Conservation (phyloP, 2,329 filamentous ascomycete genomes). For the Botrytis galanthina region DNA sequence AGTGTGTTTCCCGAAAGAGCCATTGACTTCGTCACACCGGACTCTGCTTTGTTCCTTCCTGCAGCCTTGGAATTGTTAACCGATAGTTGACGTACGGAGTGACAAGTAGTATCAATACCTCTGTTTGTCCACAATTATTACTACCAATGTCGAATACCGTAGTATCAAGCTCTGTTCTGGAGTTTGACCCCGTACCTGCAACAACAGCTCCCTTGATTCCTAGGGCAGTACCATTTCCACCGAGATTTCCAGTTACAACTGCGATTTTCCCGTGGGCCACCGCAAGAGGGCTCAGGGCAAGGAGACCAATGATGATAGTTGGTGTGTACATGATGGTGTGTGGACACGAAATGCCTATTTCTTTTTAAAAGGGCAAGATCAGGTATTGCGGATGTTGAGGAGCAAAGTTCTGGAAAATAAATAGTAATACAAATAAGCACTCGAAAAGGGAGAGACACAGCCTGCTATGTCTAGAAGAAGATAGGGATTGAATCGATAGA, state of each 20-base stretch:
- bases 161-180: constrained; percentile 46
- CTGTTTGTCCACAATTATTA: constrained; percentile 27
- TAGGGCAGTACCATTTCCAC: constrained; percentile 46
- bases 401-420: neutral
- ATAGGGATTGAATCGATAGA: neutral
- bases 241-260: constrained; percentile 38
- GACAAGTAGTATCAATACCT: neutral
- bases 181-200: constrained; percentile 43
- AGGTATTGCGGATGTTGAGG: neutral
- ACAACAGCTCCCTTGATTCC: constrained; percentile 44
- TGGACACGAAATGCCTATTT: neutral
- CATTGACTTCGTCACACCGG: constrained; percentile 39
- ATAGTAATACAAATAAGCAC: neutral
- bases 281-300: constrained; percentile 54
- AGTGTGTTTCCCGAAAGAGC: constrained; percentile 41
- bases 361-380: neutral
- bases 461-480: neutral
- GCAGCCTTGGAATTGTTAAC: constrained; percentile 36
- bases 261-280: constrained; percentile 50
- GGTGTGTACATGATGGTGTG: neutral
- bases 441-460: neutral
- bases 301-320: constrained; percentile 33
- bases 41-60: constrained; percentile 37
- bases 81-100: constrained; percentile 33
- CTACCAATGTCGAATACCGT: constrained; percentile 42